Evolutionary conservation across 2,329 filamentous ascomycete genomes (phyloP).

Genomic region (Trichoderma hamatum): DNA sequence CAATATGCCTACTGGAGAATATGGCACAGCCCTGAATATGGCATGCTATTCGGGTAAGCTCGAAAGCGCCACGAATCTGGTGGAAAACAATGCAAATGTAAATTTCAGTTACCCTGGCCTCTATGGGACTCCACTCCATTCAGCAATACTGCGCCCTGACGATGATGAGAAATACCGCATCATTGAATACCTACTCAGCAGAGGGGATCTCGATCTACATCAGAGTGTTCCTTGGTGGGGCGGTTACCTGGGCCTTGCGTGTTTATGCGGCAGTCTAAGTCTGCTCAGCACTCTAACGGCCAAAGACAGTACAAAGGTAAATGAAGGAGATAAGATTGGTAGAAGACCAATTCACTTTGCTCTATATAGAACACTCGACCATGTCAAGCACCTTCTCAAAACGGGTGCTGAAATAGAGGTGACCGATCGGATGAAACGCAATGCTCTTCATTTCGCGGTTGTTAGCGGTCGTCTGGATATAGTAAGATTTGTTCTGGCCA

Average conservation of each 20-base stretch:
- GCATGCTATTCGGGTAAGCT: not conserved
- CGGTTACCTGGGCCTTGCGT: not conserved
- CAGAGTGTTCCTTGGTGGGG: not conserved
- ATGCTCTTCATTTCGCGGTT: not conserved
- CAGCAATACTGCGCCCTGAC: not conserved
- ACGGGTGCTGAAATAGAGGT: not conserved
- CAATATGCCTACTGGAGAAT: not conserved
- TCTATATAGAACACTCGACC: not conserved
- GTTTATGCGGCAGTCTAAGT: not conserved
- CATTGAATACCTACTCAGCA: not conserved
- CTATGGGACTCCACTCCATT: not conserved
- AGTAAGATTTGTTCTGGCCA: not conserved
- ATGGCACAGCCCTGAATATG: not conserved
- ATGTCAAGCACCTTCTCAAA: not conserved
- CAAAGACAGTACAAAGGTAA: not conserved
- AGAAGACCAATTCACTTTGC: not conserved
- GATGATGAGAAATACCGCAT: not conserved
- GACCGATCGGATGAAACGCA: not conserved
- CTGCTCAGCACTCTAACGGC: not conserved
- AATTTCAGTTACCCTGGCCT: not conserved
- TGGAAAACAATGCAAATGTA: not conserved
- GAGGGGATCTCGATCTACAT: not conserved
- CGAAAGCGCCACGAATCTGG: not conserved
- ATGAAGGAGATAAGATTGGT: not conserved
- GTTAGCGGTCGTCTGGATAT: not conserved